Evolutionary conservation across 768 basidiomycete genomes (phyloP).

Genomic region (Suillus americanus): DNA sequence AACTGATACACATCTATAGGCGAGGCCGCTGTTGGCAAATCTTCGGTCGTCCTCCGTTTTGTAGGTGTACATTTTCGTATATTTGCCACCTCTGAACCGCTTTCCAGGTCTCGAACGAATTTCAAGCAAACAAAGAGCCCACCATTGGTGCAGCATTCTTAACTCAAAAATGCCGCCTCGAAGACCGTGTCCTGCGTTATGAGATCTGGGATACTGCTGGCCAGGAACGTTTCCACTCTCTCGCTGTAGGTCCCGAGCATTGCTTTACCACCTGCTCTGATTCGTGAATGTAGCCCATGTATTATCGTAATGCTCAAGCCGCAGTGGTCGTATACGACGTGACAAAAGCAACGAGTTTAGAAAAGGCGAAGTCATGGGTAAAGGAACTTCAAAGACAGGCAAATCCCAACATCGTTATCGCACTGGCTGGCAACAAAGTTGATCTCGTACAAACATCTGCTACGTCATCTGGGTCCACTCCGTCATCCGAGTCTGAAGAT

Average conservation of each 20-base stretch:
- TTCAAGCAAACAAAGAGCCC: constrained; percentile 98
- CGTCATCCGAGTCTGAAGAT: constrained; percentile 74
- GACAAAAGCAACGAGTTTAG: constrained; percentile 91
- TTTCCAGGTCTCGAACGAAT: constrained; percentile 88
- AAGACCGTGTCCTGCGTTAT: constrained; percentile 90
- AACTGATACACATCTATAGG: constrained; percentile 46
- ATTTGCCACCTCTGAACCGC: constrained; percentile 7
- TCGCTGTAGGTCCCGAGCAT: constrained; percentile 62
- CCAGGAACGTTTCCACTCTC: constrained; percentile 96
- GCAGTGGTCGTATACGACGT: constrained; percentile 99
- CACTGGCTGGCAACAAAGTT: constrained; percentile 96
- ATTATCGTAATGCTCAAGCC: constrained; percentile 97
- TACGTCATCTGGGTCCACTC: constrained; percentile 45
- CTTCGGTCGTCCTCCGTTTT: constrained; percentile 96
- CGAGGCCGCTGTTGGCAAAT: constrained; percentile 98
- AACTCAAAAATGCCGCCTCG: constrained; percentile 92
- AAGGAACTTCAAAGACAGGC: constrained; percentile 99
- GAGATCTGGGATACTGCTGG: constrained; percentile 99
- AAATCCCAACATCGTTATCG: constrained; percentile 98
- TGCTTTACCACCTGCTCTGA: constrained; percentile 8
- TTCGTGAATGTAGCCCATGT: constrained; percentile 75
- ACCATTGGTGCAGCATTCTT: constrained; percentile 97
- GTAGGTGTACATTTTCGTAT: constrained; percentile 45
- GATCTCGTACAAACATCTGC: constrained; percentile 77
- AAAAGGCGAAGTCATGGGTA: constrained; percentile 99